Conservation (phyloP, 805 yeast genomes). For the Candida montana region DNA sequence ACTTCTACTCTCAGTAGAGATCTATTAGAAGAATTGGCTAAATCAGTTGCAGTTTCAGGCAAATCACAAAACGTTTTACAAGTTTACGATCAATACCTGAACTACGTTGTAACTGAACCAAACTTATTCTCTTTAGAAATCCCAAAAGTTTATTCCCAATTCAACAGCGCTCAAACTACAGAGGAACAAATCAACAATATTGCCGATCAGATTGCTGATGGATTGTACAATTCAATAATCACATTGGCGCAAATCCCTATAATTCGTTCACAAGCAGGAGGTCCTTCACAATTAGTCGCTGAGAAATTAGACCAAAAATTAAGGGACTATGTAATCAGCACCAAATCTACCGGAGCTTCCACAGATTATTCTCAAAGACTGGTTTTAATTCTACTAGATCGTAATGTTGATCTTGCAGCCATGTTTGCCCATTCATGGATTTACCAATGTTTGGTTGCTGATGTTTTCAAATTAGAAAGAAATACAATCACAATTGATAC, state of each 20-base stretch:
- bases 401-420: constrained; percentile 84
- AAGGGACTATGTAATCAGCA: constrained; percentile 78
- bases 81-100: constrained; percentile 90
- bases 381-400: constrained; percentile 77
- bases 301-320: constrained; percentile 77
- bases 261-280: constrained; percentile 85
- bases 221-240: constrained; percentile 72
- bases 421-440: constrained; percentile 98
- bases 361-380: constrained; percentile 46
- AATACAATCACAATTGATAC: constrained; percentile 68
- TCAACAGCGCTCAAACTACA: constrained; percentile 65
- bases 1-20: constrained; percentile 74
- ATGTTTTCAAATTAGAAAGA: constrained; percentile 75
- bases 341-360: constrained; percentile 28
- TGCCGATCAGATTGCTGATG: constrained; percentile 70
- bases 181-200: constrained; percentile 68
- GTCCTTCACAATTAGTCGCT: constrained; percentile 94
- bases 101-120: constrained; percentile 90
- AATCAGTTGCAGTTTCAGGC: constrained; percentile 67
- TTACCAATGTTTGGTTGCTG: constrained; percentile 93
- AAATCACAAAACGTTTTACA: constrained; percentile 72
- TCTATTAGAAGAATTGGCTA: constrained; percentile 83
- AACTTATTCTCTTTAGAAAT: constrained; percentile 78
- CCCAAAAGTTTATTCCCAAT: constrained; percentile 55
- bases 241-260: constrained; percentile 81